Evolutionary conservation across 2,329 filamentous ascomycete genomes (phyloP).

Genomic region (Penicillium sp.): DNA sequence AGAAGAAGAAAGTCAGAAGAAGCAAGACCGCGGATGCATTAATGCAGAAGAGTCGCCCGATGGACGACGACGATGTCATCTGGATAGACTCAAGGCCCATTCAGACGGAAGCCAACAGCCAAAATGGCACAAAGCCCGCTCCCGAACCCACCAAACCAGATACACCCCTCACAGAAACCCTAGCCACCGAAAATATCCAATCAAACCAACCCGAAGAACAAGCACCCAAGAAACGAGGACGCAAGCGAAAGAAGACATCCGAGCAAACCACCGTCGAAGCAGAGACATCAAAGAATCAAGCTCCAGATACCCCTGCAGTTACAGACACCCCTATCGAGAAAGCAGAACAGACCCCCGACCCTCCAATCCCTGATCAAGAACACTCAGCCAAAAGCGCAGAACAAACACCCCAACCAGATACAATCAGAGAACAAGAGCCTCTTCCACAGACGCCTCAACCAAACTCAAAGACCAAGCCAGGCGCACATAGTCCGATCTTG

Average conservation of each 20-base stretch:
- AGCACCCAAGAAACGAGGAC: conserved; percentile 42
- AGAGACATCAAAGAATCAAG: neutral
- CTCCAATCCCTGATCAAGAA: neutral
- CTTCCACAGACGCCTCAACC: conserved; percentile 2
- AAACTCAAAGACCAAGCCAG: conserved; percentile 21
- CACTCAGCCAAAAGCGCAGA: neutral
- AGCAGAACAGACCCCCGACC: neutral
- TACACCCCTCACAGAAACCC: neutral
- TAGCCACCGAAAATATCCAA: neutral
- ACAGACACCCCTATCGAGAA: neutral
- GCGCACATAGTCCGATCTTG: conserved; percentile 41
- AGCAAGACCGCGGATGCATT: conserved; percentile 40
- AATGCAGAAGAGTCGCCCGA: conserved; percentile 26
- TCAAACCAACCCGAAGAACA: neutral
- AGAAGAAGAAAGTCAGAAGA: conserved; percentile 45
- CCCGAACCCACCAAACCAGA: neutral
- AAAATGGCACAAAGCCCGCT: neutral
- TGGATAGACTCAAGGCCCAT: conserved; percentile 36
- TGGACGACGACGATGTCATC: conserved; percentile 40
- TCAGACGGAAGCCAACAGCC: neutral
- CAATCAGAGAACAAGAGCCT: conserved; percentile 5
- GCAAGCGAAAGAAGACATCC: conserved; percentile 38
- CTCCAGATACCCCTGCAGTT: neutral
- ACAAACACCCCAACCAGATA: conserved; percentile 1
- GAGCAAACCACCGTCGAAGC: conserved; percentile 18